Percentiles rank a stretch among this genome's conserved stretches.
Conservation (phyloP, 2,329 filamentous ascomycete genomes). For the Colletotrichum limetticola region DNA sequence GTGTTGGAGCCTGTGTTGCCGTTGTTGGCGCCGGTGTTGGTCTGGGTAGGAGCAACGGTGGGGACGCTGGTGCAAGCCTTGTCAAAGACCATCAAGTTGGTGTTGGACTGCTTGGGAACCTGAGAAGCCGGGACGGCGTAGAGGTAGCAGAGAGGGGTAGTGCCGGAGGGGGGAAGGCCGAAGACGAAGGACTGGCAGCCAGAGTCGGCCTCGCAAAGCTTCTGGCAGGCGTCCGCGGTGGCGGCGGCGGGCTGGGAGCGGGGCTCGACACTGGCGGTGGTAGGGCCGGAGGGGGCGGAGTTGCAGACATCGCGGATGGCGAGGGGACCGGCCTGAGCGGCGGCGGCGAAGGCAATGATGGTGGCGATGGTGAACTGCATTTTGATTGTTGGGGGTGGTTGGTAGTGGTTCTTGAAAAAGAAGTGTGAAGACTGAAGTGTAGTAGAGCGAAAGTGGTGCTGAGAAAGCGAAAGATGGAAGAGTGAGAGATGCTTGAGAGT, state of each 20-base stretch:
- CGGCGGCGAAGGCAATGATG: conserved; percentile 13
- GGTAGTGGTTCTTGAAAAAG: not conserved
- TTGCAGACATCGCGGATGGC: conserved; percentile 19
- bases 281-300: conserved; percentile 8
- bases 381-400: conserved; percentile 3
- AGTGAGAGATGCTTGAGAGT: conserved; percentile 11
- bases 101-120: conserved; percentile 17
- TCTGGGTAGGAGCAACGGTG: conserved; percentile 1
- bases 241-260: conserved; percentile 17
- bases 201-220: conserved; percentile 22
- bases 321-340: conserved; percentile 17
- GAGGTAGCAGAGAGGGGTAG: conserved; percentile 19
- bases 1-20: not conserved
- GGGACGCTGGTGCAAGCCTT: conserved; percentile 23
- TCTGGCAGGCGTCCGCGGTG: conserved; percentile 25
- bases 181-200: conserved; percentile 20
- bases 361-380: conserved; percentile 20
- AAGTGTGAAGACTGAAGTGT: not conserved
- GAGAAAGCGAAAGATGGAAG: not conserved
- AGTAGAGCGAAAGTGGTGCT: not conserved
- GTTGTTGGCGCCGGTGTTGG: not conserved
- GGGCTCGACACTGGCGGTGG: conserved; percentile 4
- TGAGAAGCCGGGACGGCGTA: conserved; percentile 20
- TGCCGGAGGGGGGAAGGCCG: conserved; percentile 7
- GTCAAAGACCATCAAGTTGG: conserved; percentile 27